Evolutionary conservation across 345 rosid species (phyloP).

Genomic region (Rhizophora apiculata): DNA sequence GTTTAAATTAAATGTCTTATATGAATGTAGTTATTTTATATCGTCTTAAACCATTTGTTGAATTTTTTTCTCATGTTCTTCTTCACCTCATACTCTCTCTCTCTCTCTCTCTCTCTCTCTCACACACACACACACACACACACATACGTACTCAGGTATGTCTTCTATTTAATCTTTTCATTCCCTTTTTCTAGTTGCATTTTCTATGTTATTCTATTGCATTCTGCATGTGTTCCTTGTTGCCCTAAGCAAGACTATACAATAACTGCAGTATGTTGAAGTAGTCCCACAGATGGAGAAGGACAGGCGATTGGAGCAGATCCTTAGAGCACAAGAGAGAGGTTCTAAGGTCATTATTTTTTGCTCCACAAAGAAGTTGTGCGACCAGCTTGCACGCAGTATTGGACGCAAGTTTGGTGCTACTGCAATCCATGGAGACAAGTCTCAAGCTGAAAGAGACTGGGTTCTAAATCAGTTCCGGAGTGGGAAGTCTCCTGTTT

Average conservation of each 20-base stretch:
- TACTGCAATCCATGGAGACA: slow-evolving; percentile 90
- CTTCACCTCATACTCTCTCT: too few relatives aligned
- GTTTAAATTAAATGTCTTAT: too few relatives aligned
- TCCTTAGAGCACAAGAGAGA: slow-evolving; percentile 81
- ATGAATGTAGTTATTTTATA: too few relatives aligned
- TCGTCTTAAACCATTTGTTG: too few relatives aligned
- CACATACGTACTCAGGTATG: too few relatives aligned
- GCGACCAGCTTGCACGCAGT: slow-evolving; percentile 86
- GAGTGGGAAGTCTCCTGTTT: slow-evolving; percentile 68
- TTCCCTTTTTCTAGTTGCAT: too few relatives aligned
- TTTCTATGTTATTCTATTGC: neutral
- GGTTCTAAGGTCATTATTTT: slow-evolving; percentile 89
- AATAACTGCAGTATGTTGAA: slow-evolving; percentile 71
- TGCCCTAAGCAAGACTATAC: neutral
- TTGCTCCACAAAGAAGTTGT: slow-evolving; percentile 86
- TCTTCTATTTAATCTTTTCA: too few relatives aligned
- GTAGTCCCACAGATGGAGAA: slow-evolving; percentile 90
- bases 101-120: too few relatives aligned
- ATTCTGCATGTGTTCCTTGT: neutral
- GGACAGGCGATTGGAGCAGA: slow-evolving; percentile 88
- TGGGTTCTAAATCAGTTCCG: slow-evolving; percentile 91
- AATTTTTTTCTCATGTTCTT: too few relatives aligned
- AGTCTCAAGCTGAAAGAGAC: slow-evolving; percentile 95
- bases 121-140: too few relatives aligned
- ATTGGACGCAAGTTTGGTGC: slow-evolving; percentile 86